These are phyloP conservation scores for Calonectria montana DNA, from an alignment of 2,329 filamentous ascomycete species.

Conservation along the genomic window DNA sequence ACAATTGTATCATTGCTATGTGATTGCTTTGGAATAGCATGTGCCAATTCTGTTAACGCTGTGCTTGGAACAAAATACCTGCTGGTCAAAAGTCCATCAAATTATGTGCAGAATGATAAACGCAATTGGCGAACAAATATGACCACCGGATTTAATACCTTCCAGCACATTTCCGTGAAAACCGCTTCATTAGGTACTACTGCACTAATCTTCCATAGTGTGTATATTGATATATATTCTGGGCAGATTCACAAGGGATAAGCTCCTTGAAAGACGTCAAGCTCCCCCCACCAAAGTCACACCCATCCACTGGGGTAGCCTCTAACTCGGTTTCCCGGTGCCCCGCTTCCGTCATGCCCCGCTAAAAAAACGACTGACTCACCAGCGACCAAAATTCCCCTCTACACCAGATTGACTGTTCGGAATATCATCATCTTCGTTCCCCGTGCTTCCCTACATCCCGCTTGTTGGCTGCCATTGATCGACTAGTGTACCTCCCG, in stretches of 20 bases:
- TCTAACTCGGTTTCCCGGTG: conserved; percentile 11
- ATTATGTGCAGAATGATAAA: no score
- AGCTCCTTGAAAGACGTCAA: neutral
- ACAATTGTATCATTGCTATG: neutral
- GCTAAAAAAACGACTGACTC: conserved; percentile 41
- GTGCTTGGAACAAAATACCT: no score
- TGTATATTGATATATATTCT: neutral
- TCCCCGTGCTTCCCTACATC: neutral
- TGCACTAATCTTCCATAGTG: neutral
- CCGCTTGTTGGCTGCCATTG: neutral
- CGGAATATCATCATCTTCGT: conserved; percentile 33
- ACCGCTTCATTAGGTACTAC: neutral
- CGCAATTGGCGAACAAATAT: no score
- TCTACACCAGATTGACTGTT: conserved; percentile 29
- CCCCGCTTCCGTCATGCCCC: conserved; percentile 35
- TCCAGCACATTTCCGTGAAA: neutral
- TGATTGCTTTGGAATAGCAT: neutral
- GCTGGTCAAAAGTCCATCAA: no score
- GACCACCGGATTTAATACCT: neutral
- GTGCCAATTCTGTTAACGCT: no score
- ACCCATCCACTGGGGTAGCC: neutral
- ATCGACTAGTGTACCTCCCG: neutral
- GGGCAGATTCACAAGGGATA: neutral
- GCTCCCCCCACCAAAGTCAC: neutral
- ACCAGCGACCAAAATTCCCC: conserved; percentile 35